These are phyloP conservation scores for Gillenia trifoliata DNA, from an alignment of 306 rosid genomes.

Conservation along the genomic window DNA sequence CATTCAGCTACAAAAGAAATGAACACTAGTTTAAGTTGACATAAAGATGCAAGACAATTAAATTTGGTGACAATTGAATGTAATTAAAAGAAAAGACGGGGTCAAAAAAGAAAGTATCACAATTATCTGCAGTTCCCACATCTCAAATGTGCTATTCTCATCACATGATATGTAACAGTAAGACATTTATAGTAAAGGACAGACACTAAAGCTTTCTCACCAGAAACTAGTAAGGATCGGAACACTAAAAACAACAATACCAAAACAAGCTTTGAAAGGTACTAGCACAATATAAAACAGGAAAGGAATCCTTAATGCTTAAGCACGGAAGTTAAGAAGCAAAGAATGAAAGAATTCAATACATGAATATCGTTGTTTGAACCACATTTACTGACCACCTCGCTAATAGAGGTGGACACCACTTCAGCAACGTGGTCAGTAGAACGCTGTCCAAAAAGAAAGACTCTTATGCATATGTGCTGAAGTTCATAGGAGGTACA, in stretches of 20 bases:
- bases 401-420: neutral
- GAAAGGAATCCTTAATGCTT: neutral
- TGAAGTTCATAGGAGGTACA: neutral
- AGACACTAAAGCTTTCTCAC: neutral
- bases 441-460: neutral
- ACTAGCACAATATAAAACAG: neutral
- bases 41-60: neutral
- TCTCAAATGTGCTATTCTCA: neutral
- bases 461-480: neutral
- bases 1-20: conserved; percentile 43
- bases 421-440: too few species aligned
- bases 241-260: neutral
- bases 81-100: neutral
- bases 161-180: neutral
- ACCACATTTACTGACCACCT: neutral
- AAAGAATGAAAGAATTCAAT: neutral
- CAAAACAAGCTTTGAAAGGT: neutral
- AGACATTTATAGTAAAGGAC: neutral
- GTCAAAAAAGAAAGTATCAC: neutral
- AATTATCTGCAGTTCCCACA: neutral
- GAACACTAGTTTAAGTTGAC: conserved; percentile 7
- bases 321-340: neutral
- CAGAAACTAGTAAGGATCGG: neutral
- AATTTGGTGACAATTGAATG: neutral
- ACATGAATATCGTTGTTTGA: neutral